These are phyloP conservation scores for Xylaria hypoxylon DNA, from an alignment of 2,329 filamentous ascomycete genomes.

Conservation along the genomic window DNA sequence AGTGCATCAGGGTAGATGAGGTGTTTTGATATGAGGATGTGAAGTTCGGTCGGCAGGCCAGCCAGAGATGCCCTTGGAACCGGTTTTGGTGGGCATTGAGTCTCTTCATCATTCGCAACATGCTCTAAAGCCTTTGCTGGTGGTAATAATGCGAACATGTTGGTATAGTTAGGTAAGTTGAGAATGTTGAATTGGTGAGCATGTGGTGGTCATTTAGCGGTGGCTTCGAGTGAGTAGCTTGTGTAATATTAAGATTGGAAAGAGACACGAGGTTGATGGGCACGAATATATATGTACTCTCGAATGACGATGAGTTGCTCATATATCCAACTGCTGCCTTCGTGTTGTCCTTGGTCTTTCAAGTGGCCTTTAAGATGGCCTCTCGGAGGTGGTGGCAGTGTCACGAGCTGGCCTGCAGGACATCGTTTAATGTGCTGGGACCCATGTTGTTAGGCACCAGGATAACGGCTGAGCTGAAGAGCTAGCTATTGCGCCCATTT, in stretches of 20 bases:
- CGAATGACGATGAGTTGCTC: not conserved
- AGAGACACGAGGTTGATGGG: not conserved
- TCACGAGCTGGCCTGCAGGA: conserved; percentile 12
- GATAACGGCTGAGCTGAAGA: conserved; percentile 11
- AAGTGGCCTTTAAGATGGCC: not conserved
- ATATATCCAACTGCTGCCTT: conserved; percentile 32
- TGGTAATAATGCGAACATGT: conserved; percentile 20
- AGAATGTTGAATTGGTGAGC: not conserved
- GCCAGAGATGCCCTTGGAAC: conserved; percentile 53
- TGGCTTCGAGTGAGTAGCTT: not conserved
- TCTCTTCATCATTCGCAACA: conserved; percentile 5
- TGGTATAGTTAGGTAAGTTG: not conserved
- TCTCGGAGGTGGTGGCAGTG: conserved; percentile 33
- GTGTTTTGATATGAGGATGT: conserved; percentile 68
- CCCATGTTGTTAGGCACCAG: conserved; percentile 26
- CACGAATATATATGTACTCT: not conserved
- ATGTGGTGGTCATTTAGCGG: not conserved
- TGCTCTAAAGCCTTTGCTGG: not conserved
- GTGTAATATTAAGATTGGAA: not conserved
- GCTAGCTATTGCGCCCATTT: not conserved
- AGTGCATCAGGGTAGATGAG: conserved; percentile 78
- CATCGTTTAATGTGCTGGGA: not conserved
- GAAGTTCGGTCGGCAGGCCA: conserved; percentile 73
- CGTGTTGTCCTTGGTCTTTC: not conserved
- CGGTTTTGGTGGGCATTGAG: not conserved